These are phyloP conservation scores for Zymoseptoria ardabiliae DNA, from an alignment of 2,329 filamentous ascomycete species.

Conservation along the genomic window DNA sequence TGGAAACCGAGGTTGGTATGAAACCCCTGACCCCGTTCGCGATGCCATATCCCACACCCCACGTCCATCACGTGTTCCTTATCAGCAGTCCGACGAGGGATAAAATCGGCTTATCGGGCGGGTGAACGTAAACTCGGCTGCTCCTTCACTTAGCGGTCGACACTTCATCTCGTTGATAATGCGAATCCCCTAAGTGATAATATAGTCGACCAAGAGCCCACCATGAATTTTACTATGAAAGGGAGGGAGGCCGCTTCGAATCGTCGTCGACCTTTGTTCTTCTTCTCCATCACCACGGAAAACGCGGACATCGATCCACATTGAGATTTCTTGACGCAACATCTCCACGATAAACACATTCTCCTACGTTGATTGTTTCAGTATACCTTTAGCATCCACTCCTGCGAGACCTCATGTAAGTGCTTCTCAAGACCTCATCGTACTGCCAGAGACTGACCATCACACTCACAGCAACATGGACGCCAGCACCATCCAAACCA, in stretches of 20 bases:
- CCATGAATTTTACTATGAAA: neutral
- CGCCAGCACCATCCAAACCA: constrained; percentile 54
- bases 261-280: neutral
- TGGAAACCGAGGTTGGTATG: too few relatives aligned
- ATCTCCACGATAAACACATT: neutral
- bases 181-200: neutral
- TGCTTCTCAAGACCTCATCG: neutral
- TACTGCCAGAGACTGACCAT: neutral
- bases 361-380: neutral
- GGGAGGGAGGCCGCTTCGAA: neutral
- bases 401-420: neutral
- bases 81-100: neutral
- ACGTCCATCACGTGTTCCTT: neutral
- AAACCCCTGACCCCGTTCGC: too few relatives aligned
- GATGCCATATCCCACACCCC: neutral
- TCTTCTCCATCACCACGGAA: neutral
- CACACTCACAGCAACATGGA: constrained; percentile 23
- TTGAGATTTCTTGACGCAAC: neutral
- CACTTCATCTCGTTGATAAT: neutral
- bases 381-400: neutral
- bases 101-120: neutral
- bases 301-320: neutral
- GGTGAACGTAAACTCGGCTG: neutral
- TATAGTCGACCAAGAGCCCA: neutral
- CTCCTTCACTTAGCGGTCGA: neutral